Base-by-base conservation (phyloP, 2,329 filamentous ascomycete genomes). In the Aspergillus pseudoviridinutans region DNA sequence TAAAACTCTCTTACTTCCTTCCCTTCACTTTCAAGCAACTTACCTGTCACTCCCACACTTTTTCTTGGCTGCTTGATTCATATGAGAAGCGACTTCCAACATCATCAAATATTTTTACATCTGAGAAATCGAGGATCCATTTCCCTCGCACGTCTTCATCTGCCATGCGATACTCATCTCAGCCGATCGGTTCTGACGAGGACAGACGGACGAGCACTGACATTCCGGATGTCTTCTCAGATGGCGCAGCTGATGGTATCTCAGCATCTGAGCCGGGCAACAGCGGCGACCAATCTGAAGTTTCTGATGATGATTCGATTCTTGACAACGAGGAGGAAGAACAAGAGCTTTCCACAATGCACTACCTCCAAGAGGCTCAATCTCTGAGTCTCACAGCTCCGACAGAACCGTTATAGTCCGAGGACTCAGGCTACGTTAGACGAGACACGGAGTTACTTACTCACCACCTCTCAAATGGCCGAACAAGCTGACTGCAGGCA, bases 341-440 rank as follows among this genome's bases (percentile, higher is more conserved):
- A 14, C 47, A 24, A 47, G 25, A 68, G 50, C 63, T 65, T 22
- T 56, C 59, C 27, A 49, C 42, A 17, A 56, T 63, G 55, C 51
- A 68, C 55, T 70, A 66, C 47, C 53, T 71, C 7, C 3, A 58
- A 14, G 53, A 67, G 58, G 65, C 66, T 32, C 53, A 70, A 58
- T 59, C 35, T 46, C 58, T 70, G 51, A 71, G 29, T 70, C 27
- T 67, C 62, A 4, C 42, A 64, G 57, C 66, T 71, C 41, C 29
- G 57, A 62, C 51, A 71, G 55, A 69, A 69, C 58, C 54, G 54
- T 17, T 71, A 71, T 38, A 70, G 65, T 51, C 50, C n/a, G 0
- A 64, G 49, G 24, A 71, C 59, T 9, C 47, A 72, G 60, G 44
- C 62, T 35, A 68, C 57, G 24, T 58, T 72, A 17, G 62, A 72